Conservation (phyloP, 1,139 yeast genomes). For the Ashbya aceris region DNA sequence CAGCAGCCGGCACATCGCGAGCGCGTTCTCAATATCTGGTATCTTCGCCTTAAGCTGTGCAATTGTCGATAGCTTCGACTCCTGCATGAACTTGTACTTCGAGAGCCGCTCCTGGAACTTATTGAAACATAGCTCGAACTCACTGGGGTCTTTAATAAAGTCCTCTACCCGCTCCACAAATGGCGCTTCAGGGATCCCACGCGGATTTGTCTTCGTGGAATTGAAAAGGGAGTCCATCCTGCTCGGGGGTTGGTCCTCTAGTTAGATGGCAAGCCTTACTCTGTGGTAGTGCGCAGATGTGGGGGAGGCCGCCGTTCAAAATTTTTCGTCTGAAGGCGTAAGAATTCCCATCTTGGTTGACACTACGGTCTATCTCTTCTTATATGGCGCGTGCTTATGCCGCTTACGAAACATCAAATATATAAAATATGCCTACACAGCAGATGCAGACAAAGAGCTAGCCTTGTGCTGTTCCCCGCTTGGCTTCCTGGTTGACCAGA, state of each 20-base stretch:
- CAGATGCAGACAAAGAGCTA: too few relatives aligned
- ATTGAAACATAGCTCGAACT: constrained; percentile 58
- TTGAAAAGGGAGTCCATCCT: constrained; percentile 27
- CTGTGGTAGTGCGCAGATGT: too few relatives aligned
- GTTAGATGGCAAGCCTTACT: too few relatives aligned
- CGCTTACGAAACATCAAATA: too few relatives aligned
- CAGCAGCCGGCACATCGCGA: constrained; percentile 60
- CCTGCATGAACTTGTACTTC: constrained; percentile 78
- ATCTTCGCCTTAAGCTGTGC: constrained; percentile 63
- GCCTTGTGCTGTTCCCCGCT: too few relatives aligned
- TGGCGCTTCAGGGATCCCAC: constrained; percentile 96
- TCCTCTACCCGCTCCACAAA: constrained; percentile 80
- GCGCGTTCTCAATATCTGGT: constrained; percentile 82
- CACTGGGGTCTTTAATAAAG: constrained; percentile 57
- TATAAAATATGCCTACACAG: too few relatives aligned
- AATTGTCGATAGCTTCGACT: constrained; percentile 63
- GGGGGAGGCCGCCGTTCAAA: too few relatives aligned
- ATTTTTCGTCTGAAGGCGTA: too few relatives aligned
- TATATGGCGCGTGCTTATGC: too few relatives aligned
- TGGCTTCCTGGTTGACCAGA: constrained; percentile 3
- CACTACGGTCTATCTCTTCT: too few relatives aligned
- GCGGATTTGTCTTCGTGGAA: constrained; percentile 49
- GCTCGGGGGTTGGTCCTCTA: too few relatives aligned
- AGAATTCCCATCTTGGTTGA: too few relatives aligned
- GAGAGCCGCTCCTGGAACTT: constrained; percentile 74